Conservation (phyloP, 2,329 filamentous ascomycete species). For the Pseudogymnoascus sp. region DNA sequence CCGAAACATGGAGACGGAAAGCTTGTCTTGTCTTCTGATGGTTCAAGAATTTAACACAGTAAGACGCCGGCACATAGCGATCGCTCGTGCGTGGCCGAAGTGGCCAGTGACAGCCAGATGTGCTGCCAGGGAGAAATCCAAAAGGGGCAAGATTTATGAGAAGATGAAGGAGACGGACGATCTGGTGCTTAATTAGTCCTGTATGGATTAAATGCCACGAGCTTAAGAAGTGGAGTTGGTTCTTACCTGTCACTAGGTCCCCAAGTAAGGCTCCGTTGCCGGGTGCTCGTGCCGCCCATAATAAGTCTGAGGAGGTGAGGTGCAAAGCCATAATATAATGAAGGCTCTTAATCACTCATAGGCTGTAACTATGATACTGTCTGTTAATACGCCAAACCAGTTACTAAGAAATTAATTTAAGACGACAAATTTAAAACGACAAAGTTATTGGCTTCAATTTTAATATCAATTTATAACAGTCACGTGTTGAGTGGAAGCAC, state of each 20-base stretch:
- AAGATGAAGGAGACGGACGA: not conserved
- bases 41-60: not conserved
- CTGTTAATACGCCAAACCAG: not conserved
- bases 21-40: conserved; percentile 1
- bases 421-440: not conserved
- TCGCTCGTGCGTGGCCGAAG: not conserved
- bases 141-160: not conserved
- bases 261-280: not conserved
- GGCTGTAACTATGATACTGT: not conserved
- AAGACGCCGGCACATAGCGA: not conserved
- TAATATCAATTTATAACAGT: not conserved
- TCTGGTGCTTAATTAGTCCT: not conserved
- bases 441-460: not conserved
- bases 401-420: not conserved
- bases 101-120: not conserved
- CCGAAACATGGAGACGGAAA: not conserved
- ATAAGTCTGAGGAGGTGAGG: not conserved
- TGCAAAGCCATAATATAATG: not conserved
- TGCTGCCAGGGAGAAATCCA: not conserved
- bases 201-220: not conserved
- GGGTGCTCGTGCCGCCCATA: not conserved
- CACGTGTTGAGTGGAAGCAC: not conserved
- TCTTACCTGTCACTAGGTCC: not conserved
- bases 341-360: not conserved
- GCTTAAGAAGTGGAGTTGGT: not conserved